These are phyloP conservation scores for Termitomyces heimii DNA, from an alignment of 768 basidiomycete species.

Conservation along the genomic window DNA sequence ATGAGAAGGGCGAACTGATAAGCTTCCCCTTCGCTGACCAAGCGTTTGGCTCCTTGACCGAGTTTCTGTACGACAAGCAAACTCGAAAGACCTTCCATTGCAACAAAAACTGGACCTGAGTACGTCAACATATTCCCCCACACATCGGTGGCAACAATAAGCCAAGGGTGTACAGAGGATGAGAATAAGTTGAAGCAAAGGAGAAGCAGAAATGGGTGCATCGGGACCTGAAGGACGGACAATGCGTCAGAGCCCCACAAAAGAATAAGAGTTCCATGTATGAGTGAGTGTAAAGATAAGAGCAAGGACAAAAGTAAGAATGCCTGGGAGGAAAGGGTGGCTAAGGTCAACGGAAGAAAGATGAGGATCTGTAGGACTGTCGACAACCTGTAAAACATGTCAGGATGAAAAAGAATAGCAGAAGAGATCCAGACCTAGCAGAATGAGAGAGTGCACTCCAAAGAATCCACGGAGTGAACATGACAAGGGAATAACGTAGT, in stretches of 20 bases:
- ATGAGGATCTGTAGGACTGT: constrained; percentile 78
- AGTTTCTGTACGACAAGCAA: constrained; percentile 77
- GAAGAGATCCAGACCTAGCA: constrained; percentile 38
- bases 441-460: constrained; percentile 62
- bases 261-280: constrained; percentile 75
- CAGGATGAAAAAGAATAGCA: neutral
- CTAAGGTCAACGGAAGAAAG: constrained; percentile 79
- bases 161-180: constrained; percentile 50
- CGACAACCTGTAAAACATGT: constrained; percentile 44
- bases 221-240: constrained; percentile 76
- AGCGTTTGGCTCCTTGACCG: constrained; percentile 68
- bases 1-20: constrained; percentile 77
- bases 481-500: constrained; percentile 10
- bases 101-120: constrained; percentile 73
- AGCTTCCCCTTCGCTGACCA: constrained; percentile 63
- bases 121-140: constrained; percentile 72
- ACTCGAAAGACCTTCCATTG: constrained; percentile 81
- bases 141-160: constrained; percentile 52
- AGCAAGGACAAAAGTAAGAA: constrained; percentile 80
- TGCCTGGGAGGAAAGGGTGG: constrained; percentile 72
- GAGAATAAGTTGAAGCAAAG: constrained; percentile 85
- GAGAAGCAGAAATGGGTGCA: constrained; percentile 82
- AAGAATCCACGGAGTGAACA: constrained; percentile 57
- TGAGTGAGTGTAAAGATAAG: constrained; percentile 67
- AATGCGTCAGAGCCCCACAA: constrained; percentile 67